Base-by-base conservation (phyloP, 2,329 filamentous ascomycete species). In the Trichoderma asperellum region DNA sequence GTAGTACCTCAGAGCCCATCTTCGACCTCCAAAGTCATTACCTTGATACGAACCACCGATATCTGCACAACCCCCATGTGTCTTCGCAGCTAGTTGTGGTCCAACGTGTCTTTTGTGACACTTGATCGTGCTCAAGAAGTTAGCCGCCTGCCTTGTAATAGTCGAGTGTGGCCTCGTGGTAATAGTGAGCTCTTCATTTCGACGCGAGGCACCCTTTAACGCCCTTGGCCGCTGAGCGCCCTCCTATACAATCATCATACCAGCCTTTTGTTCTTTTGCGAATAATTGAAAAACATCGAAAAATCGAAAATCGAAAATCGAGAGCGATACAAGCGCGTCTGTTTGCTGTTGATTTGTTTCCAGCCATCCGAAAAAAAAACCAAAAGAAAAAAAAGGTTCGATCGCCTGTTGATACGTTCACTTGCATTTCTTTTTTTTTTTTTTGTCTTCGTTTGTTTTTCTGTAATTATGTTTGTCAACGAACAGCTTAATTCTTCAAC, bases 191-290 rank as follows among this genome's bases (percentile, higher is more conserved):
- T 75, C 77, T 75, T 77, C 74, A 72, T 74, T 75, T 72, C 64
- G 75, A 78, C 77, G 78, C 78, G 75, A 78, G 76, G 78, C 79
- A 76, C 82, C 79, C 77, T 81, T 75, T 79, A 75, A 77, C 77
- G 75, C 75, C 76, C 75, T 74, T 77, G 85, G 86, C 82, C 85
- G 85, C 86, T 84, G 86, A 24, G 86, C 86, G 85, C 85, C 86
- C 85, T 84, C 81, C 75, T 75, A 76, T 83, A 80, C 77, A 75
- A 76, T 74, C 73, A 70, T 71, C 73, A 49, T 63, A 57, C 32
- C 49, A 29, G 63, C 62, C 53, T 8, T 52, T 43, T 67, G 21
- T 67, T 67, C 40, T 52, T 47, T 66, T 66, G 37, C 62, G 53
- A 58, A 12, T 35, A 35, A 35, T 47, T 58, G 37, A 40, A 47